Evolutionary conservation across 1,284 basidiomycete genomes (phyloP), one percentile per base, ranked within the genome.

Genomic region (Ceratobasidium sp.): DNA sequence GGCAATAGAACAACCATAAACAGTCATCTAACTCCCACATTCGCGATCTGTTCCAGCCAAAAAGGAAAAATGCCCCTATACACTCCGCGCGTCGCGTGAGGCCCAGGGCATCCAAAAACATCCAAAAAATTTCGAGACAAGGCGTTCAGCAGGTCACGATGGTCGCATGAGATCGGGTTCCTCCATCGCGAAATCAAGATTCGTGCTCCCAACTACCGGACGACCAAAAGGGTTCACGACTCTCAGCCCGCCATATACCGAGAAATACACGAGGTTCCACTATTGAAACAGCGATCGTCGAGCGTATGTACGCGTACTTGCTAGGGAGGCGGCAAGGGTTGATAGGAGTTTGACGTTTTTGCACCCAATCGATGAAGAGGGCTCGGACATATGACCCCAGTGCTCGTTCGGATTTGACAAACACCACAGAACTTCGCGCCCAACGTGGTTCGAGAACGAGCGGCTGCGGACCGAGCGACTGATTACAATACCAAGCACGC

Each of bases 281-380:
- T 18, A 60, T 38, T 35, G 59, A 60, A 60, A 60, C 59, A 60
- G 33, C 59, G 59, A 60, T 60, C 59, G 59, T 5, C 33, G 38
- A 18, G 35, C 33, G 3, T 33, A 35, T 30, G 35, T 33, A 60
- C 35, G 33, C 59, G 33, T 27, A 10, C 59, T 60, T 18, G 33
- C 59, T 60, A 35, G 33, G 10, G n/a, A 38, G 60, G 41, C 7
- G 18, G 27, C 52, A 12, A 55, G 44, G 6, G n/a, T 44, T 52
- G 68, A 71, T 71, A 71, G 68, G 68, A 59, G 68, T 38, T 71
- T 59, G 52, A 59, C 52, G n/a, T 52, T 59, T 20, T 7, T 44
- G 23, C 12, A n/a, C 35, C 55, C 16, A 71, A 41, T 59, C 52
- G 68, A 52, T 71, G 16, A 65, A 14, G 6, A 48, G 20, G 33